Conservation (phyloP, 306 rosid species). For the Cicer bijugum region DNA sequence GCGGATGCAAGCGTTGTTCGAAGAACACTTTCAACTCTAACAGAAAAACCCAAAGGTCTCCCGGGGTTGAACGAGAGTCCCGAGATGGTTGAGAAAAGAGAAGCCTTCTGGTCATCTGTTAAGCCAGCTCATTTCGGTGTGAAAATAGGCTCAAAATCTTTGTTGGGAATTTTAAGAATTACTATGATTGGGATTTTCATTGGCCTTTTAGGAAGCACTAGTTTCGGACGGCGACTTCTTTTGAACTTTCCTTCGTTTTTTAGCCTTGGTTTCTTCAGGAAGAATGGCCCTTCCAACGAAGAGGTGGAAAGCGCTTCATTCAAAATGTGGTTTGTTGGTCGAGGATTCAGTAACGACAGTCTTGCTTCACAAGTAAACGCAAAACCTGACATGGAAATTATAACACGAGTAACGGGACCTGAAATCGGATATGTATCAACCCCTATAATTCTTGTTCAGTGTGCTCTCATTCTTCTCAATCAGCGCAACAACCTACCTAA, state of each 20-base stretch:
- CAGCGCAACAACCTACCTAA: slow-evolving; percentile 70
- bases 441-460: slow-evolving; percentile 78
- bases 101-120: slow-evolving; percentile 74
- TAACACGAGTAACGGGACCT: slow-evolving; percentile 88
- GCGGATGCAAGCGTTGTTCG: slow-evolving; percentile 83
- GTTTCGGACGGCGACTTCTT: slow-evolving; percentile 79
- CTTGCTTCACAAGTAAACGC: slow-evolving; percentile 51
- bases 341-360: slow-evolving; percentile 56
- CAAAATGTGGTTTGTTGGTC: slow-evolving; percentile 92
- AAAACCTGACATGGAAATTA: slow-evolving; percentile 73
- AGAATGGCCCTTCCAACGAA: slow-evolving; percentile 83
- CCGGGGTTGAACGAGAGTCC: slow-evolving; percentile 63
- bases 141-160: slow-evolving; percentile 71
- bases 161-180: slow-evolving; percentile 60
- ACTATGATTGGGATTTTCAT: slow-evolving; percentile 59
- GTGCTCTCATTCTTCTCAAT: slow-evolving; percentile 74
- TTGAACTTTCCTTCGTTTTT: slow-evolving; percentile 74
- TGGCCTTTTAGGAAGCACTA: slow-evolving; percentile 62
- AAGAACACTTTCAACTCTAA: slow-evolving; percentile 67
- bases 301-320: slow-evolving; percentile 79
- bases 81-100: slow-evolving; percentile 58
- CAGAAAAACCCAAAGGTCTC: slow-evolving; percentile 72
- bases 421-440: slow-evolving; percentile 88
- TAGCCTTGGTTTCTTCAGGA: slow-evolving; percentile 76
- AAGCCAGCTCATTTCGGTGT: slow-evolving; percentile 91